Base-by-base conservation (phyloP, 768 basidiomycete genomes). In the Hericium rajendrae region DNA sequence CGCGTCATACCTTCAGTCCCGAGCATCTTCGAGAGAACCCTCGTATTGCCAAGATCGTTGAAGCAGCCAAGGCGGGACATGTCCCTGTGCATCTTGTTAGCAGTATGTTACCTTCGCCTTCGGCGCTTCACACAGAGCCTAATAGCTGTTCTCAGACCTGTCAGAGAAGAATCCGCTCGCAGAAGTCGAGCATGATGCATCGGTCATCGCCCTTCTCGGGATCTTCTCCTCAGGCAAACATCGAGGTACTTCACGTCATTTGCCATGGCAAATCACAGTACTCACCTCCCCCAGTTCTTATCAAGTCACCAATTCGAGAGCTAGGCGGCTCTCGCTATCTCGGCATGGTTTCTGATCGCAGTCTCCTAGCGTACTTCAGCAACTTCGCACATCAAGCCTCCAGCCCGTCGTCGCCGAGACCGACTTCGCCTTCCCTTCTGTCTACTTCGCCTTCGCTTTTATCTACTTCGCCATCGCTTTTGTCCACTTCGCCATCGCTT, bases 131-230 rank as follows among this genome's bases (percentile, higher is more conserved):
- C 22, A 6, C 28, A 26, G 38, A n/a, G 12, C n/a, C 5, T 57
- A 10, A 54, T 48, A 6, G 16, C 16, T 12, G 32, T n/a, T 48
- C 5, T 16, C 51, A 92, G 90, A 92, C 69, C 74, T 91, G 38
- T 91, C 90, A 12, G 86, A 90, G 69, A 92, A 92, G 75, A 91
- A 92, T 59, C 84, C 86, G 9, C 74, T 91, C 32, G 78, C 86
- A 55, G 74, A 73, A 20, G 68, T 90, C 6, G 77, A 84, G 0
- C 70, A 86, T 57, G 78, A 83, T 46, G 85, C 88, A 2, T 84
- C 77, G 2, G 64, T 88, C 22, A 68, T 89, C 12, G 78, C 81
- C 2, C 71, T 91, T 1, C 70, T 92, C 4, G 75, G 77, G 48
- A 66, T 84, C 4, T 91, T 91, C 65, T 79, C 86, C 22, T 74